A percentile compares a stretch with the other conserved stretches of the same genome.
Evolutionary conservation across 1,284 basidiomycete species (phyloP).

Genomic region (Pseudozyma sp.): DNA sequence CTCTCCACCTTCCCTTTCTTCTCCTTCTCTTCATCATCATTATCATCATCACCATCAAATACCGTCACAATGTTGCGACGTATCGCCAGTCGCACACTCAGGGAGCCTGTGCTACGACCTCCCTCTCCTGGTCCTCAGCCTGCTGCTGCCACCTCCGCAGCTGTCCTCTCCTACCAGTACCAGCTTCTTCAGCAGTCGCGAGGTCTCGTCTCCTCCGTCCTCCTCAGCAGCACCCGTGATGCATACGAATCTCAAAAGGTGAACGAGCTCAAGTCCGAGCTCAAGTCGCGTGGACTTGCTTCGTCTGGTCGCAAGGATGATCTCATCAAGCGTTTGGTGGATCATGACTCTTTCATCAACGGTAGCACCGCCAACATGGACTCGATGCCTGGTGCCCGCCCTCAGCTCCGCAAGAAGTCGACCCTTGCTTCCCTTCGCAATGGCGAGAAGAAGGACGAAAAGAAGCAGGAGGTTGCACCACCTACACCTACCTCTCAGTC

Average conservation of each 20-base stretch:
- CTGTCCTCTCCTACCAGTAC: conserved; percentile 49
- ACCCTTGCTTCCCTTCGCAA: conserved; percentile 53
- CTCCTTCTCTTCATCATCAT: neutral
- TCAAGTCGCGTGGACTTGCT: conserved; percentile 61
- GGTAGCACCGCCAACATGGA: conserved; percentile 48
- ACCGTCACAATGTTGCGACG: conserved; percentile 36
- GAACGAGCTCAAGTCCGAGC: conserved; percentile 56
- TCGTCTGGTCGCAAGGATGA: conserved; percentile 60
- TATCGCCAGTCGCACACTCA: conserved; percentile 48
- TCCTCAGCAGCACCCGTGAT: conserved; percentile 58
- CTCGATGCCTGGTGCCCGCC: conserved; percentile 24
- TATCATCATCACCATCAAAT: conserved; percentile 8
- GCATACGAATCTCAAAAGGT: conserved; percentile 58
- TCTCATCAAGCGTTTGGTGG: conserved; percentile 59
- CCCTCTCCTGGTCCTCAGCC: conserved; percentile 38
- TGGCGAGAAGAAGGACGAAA: conserved; percentile 6
- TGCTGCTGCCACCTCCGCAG: conserved; percentile 39
- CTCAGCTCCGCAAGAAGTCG: conserved; percentile 51
- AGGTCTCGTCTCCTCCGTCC: conserved; percentile 60
- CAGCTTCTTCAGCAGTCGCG: conserved; percentile 48
- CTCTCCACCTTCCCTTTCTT: conserved; percentile 3
- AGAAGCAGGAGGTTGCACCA: conserved; percentile 26
- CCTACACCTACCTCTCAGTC: conserved; percentile 31
- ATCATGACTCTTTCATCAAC: conserved; percentile 54
- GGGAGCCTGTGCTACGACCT: conserved; percentile 39